These are phyloP conservation scores for Corymbia maculata DNA, from an alignment of 345 rosid species.

Conservation along the genomic window DNA sequence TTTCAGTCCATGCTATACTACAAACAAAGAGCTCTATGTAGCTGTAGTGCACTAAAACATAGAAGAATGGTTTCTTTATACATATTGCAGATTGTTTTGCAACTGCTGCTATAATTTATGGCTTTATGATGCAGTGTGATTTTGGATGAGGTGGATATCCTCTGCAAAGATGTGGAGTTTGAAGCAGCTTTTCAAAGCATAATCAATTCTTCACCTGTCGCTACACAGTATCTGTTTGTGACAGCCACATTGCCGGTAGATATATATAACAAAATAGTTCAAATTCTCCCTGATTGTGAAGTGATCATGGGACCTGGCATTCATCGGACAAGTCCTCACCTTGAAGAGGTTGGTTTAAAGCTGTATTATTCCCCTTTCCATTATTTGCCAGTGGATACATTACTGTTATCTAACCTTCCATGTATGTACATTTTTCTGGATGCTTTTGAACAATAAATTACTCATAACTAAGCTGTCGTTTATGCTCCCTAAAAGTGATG, in stretches of 20 bases:
- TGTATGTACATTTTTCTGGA: not conserved
- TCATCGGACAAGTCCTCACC: slow-evolving; percentile 73
- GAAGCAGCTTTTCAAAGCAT: slow-evolving; percentile 62
- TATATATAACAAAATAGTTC: slow-evolving; percentile 76
- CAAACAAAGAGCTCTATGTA: not conserved
- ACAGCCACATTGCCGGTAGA: slow-evolving; percentile 87
- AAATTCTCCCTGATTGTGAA: slow-evolving; percentile 76
- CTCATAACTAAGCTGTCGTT: not conserved
- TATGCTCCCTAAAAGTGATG: not conserved
- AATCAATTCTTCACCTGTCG: slow-evolving; percentile 7
- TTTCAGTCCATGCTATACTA: not conserved
- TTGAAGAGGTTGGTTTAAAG: slow-evolving; percentile 61
- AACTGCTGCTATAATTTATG: not conserved
- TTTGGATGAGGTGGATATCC: slow-evolving; percentile 89
- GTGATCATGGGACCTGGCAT: slow-evolving; percentile 91
- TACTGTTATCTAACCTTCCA: not conserved
- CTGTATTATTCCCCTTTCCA: not conserved
- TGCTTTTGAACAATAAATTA: not conserved
- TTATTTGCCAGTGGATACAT: not conserved
- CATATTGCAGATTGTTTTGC: not conserved
- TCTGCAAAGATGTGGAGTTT: slow-evolving; percentile 72
- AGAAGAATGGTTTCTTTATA: not conserved
- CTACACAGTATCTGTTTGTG: slow-evolving; percentile 52
- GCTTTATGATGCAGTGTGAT: slow-evolving; percentile 48
- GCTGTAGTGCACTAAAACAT: not conserved